phyloP scores from a whole-genome alignment of 2,329 filamentous ascomycete species.

The Sporothrix curviconia region DNA sequence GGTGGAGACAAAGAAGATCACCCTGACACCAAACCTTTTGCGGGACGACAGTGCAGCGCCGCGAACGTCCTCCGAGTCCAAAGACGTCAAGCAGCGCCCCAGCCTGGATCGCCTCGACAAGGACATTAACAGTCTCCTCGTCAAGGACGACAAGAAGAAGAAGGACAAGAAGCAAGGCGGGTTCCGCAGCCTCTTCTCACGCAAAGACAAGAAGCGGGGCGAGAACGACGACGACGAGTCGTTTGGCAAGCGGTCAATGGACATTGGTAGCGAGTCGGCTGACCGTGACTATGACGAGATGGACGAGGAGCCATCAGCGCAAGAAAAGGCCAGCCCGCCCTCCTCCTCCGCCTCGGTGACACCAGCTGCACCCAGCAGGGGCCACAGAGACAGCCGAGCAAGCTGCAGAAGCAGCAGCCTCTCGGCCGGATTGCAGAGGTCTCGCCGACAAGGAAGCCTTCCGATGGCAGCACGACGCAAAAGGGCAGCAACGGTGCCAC shows the following conservation, averaged over 20 bases:
- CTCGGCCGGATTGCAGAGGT: conserved; percentile 24
- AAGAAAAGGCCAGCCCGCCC: conserved; percentile 46
- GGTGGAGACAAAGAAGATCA: conserved; percentile 94
- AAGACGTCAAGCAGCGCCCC: conserved; percentile 48
- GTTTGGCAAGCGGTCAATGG: conserved; percentile 56
- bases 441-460: conserved; percentile 38
- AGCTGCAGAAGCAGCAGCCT: conserved; percentile 63
- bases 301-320: conserved; percentile 38
- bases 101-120: conserved; percentile 73
- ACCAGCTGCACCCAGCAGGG: conserved; percentile 35
- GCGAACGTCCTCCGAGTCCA: conserved; percentile 49
- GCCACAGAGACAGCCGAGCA: conserved; percentile 55
- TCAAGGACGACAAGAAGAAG: conserved; percentile 68
- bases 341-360: conserved; percentile 67
- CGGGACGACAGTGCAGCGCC: conserved; percentile 67
- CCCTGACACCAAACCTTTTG: conserved; percentile 84
- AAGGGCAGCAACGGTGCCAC: conserved; percentile 28
- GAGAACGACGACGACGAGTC: conserved; percentile 55
- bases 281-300: conserved; percentile 39
- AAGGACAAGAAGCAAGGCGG: conserved; percentile 67
- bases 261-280: conserved; percentile 33
- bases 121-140: conserved; percentile 32
- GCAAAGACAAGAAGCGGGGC: conserved; percentile 58
- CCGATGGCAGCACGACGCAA: conserved; percentile 14
- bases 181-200: too few species aligned